Conservation (phyloP, 768 basidiomycete species). For the Leccinellum albellum region DNA sequence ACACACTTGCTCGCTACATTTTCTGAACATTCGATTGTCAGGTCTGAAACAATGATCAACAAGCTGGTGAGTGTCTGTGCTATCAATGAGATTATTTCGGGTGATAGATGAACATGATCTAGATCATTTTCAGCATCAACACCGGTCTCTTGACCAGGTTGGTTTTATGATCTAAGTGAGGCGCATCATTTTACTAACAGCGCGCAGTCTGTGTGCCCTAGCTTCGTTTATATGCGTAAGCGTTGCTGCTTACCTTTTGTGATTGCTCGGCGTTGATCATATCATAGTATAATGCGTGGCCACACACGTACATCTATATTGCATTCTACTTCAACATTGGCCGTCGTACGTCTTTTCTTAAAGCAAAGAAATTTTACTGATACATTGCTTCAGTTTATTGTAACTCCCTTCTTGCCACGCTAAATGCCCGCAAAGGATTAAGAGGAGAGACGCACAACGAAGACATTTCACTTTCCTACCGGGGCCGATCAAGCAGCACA, state of each 20-base stretch:
- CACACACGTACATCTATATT: constrained; percentile 52
- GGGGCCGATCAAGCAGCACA: neutral
- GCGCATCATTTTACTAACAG: constrained; percentile 2
- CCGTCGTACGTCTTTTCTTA: constrained; percentile 41
- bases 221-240: constrained; percentile 52
- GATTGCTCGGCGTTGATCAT: neutral
- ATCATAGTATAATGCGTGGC: constrained; percentile 44
- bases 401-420: constrained; percentile 57
- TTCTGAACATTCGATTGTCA: constrained; percentile 2
- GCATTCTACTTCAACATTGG: constrained; percentile 60
- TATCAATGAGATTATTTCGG: neutral
- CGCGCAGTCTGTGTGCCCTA: constrained; percentile 45
- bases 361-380: neutral
- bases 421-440: constrained; percentile 52
- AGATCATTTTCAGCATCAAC: constrained; percentile 56
- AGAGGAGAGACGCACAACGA: constrained; percentile 23
- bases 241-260: neutral
- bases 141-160: constrained; percentile 33
- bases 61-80: constrained; percentile 29
- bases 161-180: neutral
- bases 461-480: constrained; percentile 15
- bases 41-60: constrained; percentile 51
- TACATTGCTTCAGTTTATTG: constrained; percentile 43
- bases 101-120: neutral
- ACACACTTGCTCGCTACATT: too few relatives aligned